phyloP scores from a whole-genome alignment of 805 yeast genomes.

The Kodamaea nitidulidarum region DNA sequence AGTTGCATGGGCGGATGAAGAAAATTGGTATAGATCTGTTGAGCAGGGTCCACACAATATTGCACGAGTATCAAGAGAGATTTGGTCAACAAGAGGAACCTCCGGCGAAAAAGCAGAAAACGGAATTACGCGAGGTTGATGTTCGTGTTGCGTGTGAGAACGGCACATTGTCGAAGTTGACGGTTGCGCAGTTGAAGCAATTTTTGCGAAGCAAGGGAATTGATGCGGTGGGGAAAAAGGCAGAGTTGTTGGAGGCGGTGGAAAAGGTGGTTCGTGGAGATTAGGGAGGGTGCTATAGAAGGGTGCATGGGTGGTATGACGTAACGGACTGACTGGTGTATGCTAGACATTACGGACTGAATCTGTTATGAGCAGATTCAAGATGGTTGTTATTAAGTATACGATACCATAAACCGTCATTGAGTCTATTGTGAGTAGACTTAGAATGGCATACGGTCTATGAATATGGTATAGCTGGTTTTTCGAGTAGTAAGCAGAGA shows the following conservation, averaged over 20 bases:
- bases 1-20: constrained; percentile 11
- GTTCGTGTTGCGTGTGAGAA: not conserved
- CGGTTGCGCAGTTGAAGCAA: constrained; percentile 40
- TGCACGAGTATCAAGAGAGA: constrained; percentile 13
- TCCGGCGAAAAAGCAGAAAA: constrained; percentile 19
- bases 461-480: too few species aligned
- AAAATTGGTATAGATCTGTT: constrained; percentile 11
- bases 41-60: constrained; percentile 10
- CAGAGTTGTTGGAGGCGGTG: constrained; percentile 42
- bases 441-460: too few species aligned
- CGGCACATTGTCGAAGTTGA: constrained; percentile 30
- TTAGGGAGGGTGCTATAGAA: not conserved
- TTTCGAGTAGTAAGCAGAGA: too few species aligned
- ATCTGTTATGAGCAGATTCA: too few species aligned
- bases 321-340: too few species aligned
- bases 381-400: too few species aligned
- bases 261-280: not conserved
- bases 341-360: too few species aligned
- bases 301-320: too few species aligned
- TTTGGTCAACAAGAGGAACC: constrained; percentile 30
- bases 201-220: constrained; percentile 26
- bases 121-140: not conserved
- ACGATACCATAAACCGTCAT: too few species aligned
- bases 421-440: too few species aligned
- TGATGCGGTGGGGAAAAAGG: constrained; percentile 40